phyloP scores from a whole-genome alignment of 1,284 basidiomycete genomes.

The Cystobasidiaceae sp. region DNA sequence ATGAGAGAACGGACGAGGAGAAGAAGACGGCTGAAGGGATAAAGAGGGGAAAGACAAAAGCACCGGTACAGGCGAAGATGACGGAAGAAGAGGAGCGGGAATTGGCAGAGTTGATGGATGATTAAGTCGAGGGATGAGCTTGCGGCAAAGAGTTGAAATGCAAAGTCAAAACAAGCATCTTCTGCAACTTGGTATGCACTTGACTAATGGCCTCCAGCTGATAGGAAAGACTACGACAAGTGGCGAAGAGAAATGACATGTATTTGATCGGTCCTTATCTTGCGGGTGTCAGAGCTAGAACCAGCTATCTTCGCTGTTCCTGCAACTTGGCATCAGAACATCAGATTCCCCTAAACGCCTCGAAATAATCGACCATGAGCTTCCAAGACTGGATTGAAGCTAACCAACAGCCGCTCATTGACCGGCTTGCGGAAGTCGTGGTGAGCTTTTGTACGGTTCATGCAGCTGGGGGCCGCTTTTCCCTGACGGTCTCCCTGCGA shows the following conservation, averaged over 20 bases:
- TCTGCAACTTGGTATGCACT: too few species aligned
- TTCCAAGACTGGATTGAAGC: constrained; percentile 58
- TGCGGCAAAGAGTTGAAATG: too few species aligned
- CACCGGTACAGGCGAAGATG: constrained; percentile 36
- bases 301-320: neutral
- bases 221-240: too few species aligned
- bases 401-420: constrained; percentile 68
- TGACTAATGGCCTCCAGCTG: too few species aligned
- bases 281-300: neutral
- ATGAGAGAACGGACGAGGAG: constrained; percentile 5
- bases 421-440: constrained; percentile 40
- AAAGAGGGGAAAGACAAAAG: constrained; percentile 37
- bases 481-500: neutral
- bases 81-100: constrained; percentile 33
- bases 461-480: neutral
- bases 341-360: neutral
- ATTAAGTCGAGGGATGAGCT: neutral
- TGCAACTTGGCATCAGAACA: too few species aligned
- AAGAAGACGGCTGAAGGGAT: constrained; percentile 27
- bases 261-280: neutral
- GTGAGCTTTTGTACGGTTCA: neutral
- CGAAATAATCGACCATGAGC: neutral
- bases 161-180: too few species aligned
- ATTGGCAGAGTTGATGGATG: constrained; percentile 31
- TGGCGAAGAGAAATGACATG: neutral